phyloP scores from a whole-genome alignment of 208 protist species.

The Herpetomonas tarakana region DNA sequence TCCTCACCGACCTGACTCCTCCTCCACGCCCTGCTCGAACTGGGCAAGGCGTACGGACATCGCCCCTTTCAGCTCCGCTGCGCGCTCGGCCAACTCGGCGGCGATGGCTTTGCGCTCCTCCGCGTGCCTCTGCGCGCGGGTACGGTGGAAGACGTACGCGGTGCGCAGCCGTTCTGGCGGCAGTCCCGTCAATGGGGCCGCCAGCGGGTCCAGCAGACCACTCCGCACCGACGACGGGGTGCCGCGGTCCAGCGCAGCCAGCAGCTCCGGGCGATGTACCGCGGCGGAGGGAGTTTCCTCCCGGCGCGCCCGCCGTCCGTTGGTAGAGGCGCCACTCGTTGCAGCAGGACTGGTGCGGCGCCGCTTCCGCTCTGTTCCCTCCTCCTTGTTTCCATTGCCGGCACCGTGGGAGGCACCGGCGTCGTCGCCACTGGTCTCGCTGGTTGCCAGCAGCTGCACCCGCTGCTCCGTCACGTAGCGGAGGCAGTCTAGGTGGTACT shows the following conservation, averaged over 20 bases:
- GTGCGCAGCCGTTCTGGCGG: background rate
- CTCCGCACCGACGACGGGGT: background rate
- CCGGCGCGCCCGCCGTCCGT: too few species aligned
- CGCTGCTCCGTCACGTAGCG: constrained; percentile 29
- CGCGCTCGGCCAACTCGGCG: constrained; percentile 19
- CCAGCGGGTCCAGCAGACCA: background rate
- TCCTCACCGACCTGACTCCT: too few species aligned
- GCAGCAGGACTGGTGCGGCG: constrained; percentile 2
- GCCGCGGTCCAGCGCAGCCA: background rate
- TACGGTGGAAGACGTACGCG: background rate
- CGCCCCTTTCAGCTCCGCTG: constrained; percentile 14
- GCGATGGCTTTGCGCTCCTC: constrained; percentile 26
- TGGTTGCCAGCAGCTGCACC: constrained; percentile 7
- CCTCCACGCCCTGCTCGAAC: constrained; percentile 3
- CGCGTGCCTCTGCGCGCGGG: constrained; percentile 9
- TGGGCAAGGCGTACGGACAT: constrained; percentile 16
- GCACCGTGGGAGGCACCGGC: background rate
- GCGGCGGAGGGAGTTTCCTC: background rate
- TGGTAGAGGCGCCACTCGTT: too few species aligned
- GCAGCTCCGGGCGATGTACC: background rate
- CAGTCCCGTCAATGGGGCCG: background rate
- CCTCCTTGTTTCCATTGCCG: background rate
- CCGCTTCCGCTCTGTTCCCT: background rate
- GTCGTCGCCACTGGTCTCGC: background rate
- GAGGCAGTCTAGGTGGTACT: constrained; percentile 45